These are phyloP conservation scores for Zasmidium citrigriseum DNA, from an alignment of 2,329 filamentous ascomycete genomes.

Conservation along the genomic window DNA sequence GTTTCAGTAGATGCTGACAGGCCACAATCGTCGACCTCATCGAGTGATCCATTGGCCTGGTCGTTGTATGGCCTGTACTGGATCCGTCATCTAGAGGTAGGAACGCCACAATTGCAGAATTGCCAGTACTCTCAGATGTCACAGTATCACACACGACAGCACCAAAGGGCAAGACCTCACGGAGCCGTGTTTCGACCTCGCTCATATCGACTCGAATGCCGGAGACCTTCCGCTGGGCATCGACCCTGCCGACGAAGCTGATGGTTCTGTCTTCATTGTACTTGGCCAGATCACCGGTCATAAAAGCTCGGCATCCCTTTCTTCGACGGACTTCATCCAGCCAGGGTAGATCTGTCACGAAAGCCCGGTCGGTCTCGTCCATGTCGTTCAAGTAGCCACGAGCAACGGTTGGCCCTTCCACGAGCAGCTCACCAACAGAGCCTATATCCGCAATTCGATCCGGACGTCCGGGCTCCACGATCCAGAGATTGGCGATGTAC, in stretches of 20 bases:
- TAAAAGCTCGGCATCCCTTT: not conserved
- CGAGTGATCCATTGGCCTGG: too few species aligned
- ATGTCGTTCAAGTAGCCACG: slow-evolving; percentile 10
- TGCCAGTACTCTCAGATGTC: too few species aligned
- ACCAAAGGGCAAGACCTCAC: too few species aligned
- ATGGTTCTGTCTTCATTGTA: slow-evolving; percentile 22
- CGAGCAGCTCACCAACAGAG: slow-evolving; percentile 1
- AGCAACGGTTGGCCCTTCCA: slow-evolving; percentile 1
- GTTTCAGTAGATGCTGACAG: too few species aligned
- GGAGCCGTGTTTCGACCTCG: slow-evolving; percentile 14
- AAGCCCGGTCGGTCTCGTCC: slow-evolving; percentile 29
- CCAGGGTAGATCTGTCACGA: slow-evolving; percentile 30
- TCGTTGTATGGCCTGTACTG: too few species aligned
- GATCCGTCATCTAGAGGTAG: too few species aligned
- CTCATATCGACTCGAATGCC: slow-evolving; percentile 22
- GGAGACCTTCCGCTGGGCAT: slow-evolving; percentile 23
- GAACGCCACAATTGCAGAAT: too few species aligned
- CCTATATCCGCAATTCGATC: not conserved
- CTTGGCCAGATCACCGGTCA: slow-evolving; percentile 26
- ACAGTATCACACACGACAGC: too few species aligned
- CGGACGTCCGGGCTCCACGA: slow-evolving; percentile 12
- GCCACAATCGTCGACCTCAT: too few species aligned
- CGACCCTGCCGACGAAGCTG: slow-evolving; percentile 21
- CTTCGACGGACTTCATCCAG: not conserved
- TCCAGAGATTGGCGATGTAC: slow-evolving; percentile 2